Conservation (phyloP, 2,329 filamentous ascomycete genomes). For the Epichloe elymi region DNA sequence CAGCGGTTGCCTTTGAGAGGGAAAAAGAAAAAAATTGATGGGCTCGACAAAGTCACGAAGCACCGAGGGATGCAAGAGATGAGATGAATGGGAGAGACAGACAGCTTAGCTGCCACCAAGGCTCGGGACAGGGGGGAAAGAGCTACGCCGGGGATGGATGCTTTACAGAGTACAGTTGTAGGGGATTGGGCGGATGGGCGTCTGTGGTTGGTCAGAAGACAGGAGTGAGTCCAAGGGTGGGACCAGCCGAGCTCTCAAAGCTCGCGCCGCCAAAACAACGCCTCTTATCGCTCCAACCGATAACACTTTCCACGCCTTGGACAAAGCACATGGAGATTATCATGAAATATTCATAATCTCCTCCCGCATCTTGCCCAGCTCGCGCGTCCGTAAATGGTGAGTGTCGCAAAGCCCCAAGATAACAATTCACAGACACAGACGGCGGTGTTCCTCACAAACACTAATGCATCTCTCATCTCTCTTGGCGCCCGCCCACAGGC, state of each 20-base stretch:
- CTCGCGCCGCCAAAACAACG: neutral
- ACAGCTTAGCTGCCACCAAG: too few relatives aligned
- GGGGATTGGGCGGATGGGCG: neutral
- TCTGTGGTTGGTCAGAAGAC: neutral
- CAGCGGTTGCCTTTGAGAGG: neutral
- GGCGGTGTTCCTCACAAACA: neutral
- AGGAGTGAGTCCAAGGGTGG: neutral
- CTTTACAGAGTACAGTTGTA: too few relatives aligned
- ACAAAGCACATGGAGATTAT: neutral
- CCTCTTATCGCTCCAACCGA: neutral
- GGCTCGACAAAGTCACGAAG: too few relatives aligned
- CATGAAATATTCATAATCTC: neutral
- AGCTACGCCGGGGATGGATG: neutral
- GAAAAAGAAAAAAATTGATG: neutral
- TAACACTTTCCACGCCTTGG: neutral
- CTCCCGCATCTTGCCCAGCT: neutral
- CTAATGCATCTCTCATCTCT: neutral
- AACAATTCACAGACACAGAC: too few relatives aligned
- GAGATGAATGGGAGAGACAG: neutral
- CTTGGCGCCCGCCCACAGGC: neutral
- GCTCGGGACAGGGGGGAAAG: neutral
- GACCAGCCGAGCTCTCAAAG: neutral
- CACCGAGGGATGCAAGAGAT: neutral
- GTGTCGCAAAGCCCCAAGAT: neutral
- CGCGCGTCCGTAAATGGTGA: neutral